A percentile compares a stretch with the other conserved stretches of the same genome.
Evolutionary conservation across 768 basidiomycete genomes (phyloP).

Genomic region (Fistulinella prunicolor): DNA sequence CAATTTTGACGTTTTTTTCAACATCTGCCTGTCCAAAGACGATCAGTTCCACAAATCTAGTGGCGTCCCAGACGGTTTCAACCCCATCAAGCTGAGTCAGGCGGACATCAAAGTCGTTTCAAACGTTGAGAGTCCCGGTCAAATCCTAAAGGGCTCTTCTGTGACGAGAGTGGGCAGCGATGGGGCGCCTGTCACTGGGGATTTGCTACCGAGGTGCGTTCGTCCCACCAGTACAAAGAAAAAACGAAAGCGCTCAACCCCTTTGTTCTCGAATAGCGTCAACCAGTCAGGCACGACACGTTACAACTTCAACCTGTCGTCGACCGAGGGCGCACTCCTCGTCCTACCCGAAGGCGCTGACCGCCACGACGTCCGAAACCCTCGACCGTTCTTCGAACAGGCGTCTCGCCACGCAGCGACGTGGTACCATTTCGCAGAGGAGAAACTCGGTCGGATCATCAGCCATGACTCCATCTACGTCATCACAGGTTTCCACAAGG

Average conservation of each 20-base stretch:
- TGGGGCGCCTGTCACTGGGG: background rate
- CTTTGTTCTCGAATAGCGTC: background rate
- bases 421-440: conserved; percentile 34
- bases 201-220: conserved; percentile 8
- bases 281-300: conserved; percentile 1
- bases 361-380: conserved; percentile 25
- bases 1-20: conserved; percentile 39
- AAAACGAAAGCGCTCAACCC: background rate
- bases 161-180: conserved; percentile 9
- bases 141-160: conserved; percentile 7
- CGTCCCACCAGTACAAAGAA: background rate
- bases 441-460: conserved; percentile 24
- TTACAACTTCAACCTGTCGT: conserved; percentile 17
- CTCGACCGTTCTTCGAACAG: conserved; percentile 23
- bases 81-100: conserved; percentile 20
- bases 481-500: conserved; percentile 28
- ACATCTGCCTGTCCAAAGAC: conserved; percentile 35
- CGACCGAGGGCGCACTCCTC: conserved; percentile 31
- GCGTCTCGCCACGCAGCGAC: conserved; percentile 24
- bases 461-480: conserved; percentile 34
- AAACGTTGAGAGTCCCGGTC: conserved; percentile 11
- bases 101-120: conserved; percentile 13
- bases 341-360: conserved; percentile 35
- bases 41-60: conserved; percentile 15
- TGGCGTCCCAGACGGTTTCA: conserved; percentile 31